Percentiles rank a stretch among this genome's conserved stretches.
Conservation (phyloP, 495 filamentous ascomycete genomes). For the Aspergillus olivimuriae region DNA sequence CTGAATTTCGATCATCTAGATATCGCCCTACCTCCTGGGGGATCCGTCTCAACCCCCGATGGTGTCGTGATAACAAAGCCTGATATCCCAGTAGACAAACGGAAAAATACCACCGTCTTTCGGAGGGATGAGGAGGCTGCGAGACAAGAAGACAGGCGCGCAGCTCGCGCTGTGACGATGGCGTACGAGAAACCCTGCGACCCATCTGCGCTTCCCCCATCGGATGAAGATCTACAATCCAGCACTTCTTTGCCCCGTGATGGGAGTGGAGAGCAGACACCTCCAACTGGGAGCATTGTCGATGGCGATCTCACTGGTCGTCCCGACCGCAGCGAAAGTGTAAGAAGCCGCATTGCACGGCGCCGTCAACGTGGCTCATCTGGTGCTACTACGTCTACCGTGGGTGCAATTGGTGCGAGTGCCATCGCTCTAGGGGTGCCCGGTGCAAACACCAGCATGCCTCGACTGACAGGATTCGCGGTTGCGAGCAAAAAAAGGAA, state of each 20-base stretch:
- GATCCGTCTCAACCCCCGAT: slow-evolving; percentile 33
- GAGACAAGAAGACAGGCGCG: slow-evolving; percentile 50
- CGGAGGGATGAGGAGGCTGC: slow-evolving; percentile 48
- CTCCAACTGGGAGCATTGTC: slow-evolving; percentile 58
- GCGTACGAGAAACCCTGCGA: slow-evolving; percentile 50
- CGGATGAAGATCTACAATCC: slow-evolving; percentile 31
- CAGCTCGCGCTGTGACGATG: slow-evolving; percentile 53
- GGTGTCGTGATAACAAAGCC: slow-evolving; percentile 38
- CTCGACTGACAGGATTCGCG: slow-evolving; percentile 87
- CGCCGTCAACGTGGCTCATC: slow-evolving; percentile 81
- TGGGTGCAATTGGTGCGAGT: slow-evolving; percentile 63
- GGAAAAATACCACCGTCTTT: slow-evolving; percentile 31
- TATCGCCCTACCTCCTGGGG: slow-evolving; percentile 34
- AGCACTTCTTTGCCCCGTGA: slow-evolving; percentile 30
- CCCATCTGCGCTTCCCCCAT: slow-evolving; percentile 16
- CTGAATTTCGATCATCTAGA: slow-evolving; percentile 77
- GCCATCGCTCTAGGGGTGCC: slow-evolving; percentile 61
- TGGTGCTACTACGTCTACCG: slow-evolving; percentile 66
- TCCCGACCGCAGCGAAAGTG: slow-evolving; percentile 69
- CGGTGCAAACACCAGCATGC: slow-evolving; percentile 48
- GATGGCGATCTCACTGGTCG: slow-evolving; percentile 57
- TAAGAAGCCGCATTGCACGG: slow-evolving; percentile 68
- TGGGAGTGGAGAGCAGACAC: slow-evolving; percentile 49
- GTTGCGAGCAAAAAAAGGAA: slow-evolving; percentile 95
- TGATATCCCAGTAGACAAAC: slow-evolving; percentile 24